These are phyloP conservation scores for Arxiozyma telluris DNA, from an alignment of 1,139 yeast species.

Conservation along the genomic window DNA sequence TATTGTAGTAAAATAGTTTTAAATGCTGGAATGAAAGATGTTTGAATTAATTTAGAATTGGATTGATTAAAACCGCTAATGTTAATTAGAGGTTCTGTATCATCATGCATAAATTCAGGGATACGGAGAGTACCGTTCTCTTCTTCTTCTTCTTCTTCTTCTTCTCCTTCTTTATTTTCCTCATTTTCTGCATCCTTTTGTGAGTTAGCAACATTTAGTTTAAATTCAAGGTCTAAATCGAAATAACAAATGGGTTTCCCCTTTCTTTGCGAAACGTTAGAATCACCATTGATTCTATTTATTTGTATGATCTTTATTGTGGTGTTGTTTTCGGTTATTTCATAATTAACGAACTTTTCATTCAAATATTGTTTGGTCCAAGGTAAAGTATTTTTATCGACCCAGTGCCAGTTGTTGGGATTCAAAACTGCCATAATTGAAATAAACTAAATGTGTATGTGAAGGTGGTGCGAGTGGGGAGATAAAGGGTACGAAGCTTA, in stretches of 20 bases:
- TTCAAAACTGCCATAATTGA: conserved; percentile 62
- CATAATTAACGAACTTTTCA: conserved; percentile 35
- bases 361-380: conserved; percentile 61
- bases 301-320: conserved; percentile 33
- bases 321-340: conserved; percentile 26
- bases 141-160: conserved; percentile 16
- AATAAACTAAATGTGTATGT: background rate
- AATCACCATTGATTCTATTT: conserved; percentile 54
- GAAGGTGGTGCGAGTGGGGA: no score
- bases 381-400: conserved; percentile 67
- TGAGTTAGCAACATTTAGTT: conserved; percentile 33
- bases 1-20: conserved; percentile 43
- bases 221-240: conserved; percentile 49
- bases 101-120: conserved; percentile 71
- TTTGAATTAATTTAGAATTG: conserved; percentile 35
- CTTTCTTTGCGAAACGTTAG: conserved; percentile 74
- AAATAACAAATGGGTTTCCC: conserved; percentile 70
- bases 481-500: background rate
- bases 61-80: conserved; percentile 36
- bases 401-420: conserved; percentile 90
- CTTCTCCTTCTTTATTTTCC: no score
- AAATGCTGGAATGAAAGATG: conserved; percentile 44
- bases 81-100: conserved; percentile 52
- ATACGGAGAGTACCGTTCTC: conserved; percentile 37
- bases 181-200: conserved; percentile 14